phyloP scores from a whole-genome alignment of 768 basidiomycete species.

The Calocybe indica region DNA sequence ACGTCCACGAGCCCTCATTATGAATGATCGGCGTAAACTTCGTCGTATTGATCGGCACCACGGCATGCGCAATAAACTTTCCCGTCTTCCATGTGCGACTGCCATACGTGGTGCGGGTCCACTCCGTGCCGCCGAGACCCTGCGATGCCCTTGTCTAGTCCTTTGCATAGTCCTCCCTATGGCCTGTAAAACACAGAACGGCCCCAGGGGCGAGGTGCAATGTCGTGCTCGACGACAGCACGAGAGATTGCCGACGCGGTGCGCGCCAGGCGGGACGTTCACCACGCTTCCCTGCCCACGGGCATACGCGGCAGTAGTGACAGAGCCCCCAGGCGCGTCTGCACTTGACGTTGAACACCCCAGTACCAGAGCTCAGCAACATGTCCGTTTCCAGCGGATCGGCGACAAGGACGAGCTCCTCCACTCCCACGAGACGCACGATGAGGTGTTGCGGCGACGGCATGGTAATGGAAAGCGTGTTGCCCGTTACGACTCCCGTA shows the following conservation, averaged over 20 bases:
- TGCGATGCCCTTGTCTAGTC: slow-evolving; percentile 9
- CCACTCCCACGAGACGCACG: slow-evolving; percentile 8
- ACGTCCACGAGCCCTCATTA: slow-evolving; percentile 9
- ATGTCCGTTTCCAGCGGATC: slow-evolving; percentile 8
- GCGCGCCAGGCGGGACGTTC: slow-evolving; percentile 11
- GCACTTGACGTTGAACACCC: slow-evolving; percentile 13
- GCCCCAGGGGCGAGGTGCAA: slow-evolving; percentile 14
- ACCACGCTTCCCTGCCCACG: slow-evolving; percentile 6
- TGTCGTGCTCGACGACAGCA: slow-evolving; percentile 12
- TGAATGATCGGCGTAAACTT: slow-evolving; percentile 10
- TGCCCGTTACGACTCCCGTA: slow-evolving; percentile 7
- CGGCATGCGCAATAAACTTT: slow-evolving; percentile 4
- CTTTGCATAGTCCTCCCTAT: neutral
- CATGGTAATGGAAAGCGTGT: slow-evolving; percentile 5
- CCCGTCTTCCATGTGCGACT: slow-evolving; percentile 7
- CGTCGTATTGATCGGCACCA: slow-evolving; percentile 11
- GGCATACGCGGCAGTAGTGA: slow-evolving; percentile 8
- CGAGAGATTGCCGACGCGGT: slow-evolving; percentile 11
- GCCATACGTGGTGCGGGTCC: slow-evolving; percentile 11
- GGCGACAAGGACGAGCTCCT: slow-evolving; percentile 12
- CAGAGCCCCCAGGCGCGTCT: slow-evolving; percentile 5
- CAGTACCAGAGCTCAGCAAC: slow-evolving; percentile 3
- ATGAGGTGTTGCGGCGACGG: slow-evolving; percentile 9
- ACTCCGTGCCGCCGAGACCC: slow-evolving; percentile 10
- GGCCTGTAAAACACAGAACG: slow-evolving; percentile 11